Conservation (phyloP, 2,329 filamentous ascomycete genomes). For the Coleophoma crateriformis region DNA sequence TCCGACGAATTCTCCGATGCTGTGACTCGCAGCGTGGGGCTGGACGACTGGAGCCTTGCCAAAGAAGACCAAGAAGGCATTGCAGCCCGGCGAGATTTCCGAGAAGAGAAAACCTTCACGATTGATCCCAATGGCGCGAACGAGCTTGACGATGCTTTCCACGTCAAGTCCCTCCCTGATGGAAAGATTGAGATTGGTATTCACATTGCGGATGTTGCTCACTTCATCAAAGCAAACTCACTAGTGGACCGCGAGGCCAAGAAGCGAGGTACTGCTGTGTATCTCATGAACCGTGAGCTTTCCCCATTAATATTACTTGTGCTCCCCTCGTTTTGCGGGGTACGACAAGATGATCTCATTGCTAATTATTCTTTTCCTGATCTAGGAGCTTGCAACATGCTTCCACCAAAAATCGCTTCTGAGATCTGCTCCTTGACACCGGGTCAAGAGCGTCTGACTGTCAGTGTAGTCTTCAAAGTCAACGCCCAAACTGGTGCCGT, state of each 20-base stretch:
- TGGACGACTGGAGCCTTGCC: constrained; percentile 83
- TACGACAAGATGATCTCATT: constrained; percentile 25
- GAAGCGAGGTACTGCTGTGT: constrained; percentile 94
- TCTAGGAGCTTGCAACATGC: constrained; percentile 63
- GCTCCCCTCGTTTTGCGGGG: background rate
- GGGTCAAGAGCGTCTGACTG: constrained; percentile 82
- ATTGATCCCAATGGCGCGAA: constrained; percentile 84
- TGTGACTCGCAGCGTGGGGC: constrained; percentile 85
- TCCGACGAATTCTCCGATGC: constrained; percentile 97
- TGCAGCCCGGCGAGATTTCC: constrained; percentile 80
- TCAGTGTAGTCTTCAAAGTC: constrained; percentile 90
- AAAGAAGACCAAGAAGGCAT: constrained; percentile 76
- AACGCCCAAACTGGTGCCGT: constrained; percentile 74
- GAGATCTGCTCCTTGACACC: constrained; percentile 86
- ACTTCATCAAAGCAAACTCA: constrained; percentile 95
- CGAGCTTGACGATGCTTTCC: constrained; percentile 87
- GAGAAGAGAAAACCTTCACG: constrained; percentile 82
- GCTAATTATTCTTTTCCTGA: background rate
- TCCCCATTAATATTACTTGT: background rate
- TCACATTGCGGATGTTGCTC: constrained; percentile 89
- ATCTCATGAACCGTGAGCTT: constrained; percentile 67
- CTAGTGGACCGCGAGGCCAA: constrained; percentile 95
- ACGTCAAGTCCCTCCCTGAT: constrained; percentile 78
- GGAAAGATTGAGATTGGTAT: constrained; percentile 91
- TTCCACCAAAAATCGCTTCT: constrained; percentile 77